Percentiles rank a stretch among this genome's conserved stretches.
Conservation (phyloP, 2,329 filamentous ascomycete genomes). For the Penicillium brasilianum region DNA sequence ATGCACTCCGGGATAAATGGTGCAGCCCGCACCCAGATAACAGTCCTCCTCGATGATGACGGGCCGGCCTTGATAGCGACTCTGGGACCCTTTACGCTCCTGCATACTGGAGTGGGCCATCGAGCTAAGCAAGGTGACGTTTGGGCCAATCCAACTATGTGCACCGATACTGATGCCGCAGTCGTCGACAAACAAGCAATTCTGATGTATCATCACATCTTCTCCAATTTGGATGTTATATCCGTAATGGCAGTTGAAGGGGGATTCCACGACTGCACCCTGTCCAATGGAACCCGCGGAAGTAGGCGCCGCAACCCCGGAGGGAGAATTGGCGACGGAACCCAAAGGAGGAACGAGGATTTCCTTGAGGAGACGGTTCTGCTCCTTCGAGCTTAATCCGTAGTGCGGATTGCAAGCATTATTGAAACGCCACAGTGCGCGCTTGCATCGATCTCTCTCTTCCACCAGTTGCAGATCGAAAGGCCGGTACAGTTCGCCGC, state of each 20-base stretch:
- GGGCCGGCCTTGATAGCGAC: slow-evolving; percentile 69
- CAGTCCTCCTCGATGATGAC: slow-evolving; percentile 78
- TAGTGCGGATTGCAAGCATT: slow-evolving; percentile 76
- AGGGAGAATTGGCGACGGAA: slow-evolving; percentile 52
- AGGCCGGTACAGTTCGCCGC: slow-evolving; percentile 77
- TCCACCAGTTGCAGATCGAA: slow-evolving; percentile 77
- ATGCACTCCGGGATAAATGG: slow-evolving; percentile 58
- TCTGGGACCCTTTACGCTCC: slow-evolving; percentile 73
- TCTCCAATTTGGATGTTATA: slow-evolving; percentile 92
- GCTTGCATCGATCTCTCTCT: slow-evolving; percentile 83
- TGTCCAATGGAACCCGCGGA: slow-evolving; percentile 69
- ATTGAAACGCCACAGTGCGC: slow-evolving; percentile 85
- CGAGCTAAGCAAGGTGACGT: slow-evolving; percentile 83
- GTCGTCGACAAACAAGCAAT: slow-evolving; percentile 87
- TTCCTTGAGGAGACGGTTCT: slow-evolving; percentile 46
- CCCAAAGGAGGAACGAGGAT: slow-evolving; percentile 42
- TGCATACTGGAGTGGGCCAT: slow-evolving; percentile 74
- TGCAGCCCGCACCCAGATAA: slow-evolving; percentile 67
- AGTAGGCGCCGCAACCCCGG: slow-evolving; percentile 58
- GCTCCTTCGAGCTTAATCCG: slow-evolving; percentile 64
- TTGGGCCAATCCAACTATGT: slow-evolving; percentile 71
- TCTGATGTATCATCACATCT: slow-evolving; percentile 79
- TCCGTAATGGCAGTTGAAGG: slow-evolving; percentile 92
- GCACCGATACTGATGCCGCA: slow-evolving; percentile 81
- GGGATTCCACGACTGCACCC: slow-evolving; percentile 78